Percentiles rank a stretch among this genome's conserved stretches.
These are phyloP conservation scores for Alternaria gaisen DNA, from an alignment of 2,329 filamentous ascomycete species.

Conservation along the genomic window DNA sequence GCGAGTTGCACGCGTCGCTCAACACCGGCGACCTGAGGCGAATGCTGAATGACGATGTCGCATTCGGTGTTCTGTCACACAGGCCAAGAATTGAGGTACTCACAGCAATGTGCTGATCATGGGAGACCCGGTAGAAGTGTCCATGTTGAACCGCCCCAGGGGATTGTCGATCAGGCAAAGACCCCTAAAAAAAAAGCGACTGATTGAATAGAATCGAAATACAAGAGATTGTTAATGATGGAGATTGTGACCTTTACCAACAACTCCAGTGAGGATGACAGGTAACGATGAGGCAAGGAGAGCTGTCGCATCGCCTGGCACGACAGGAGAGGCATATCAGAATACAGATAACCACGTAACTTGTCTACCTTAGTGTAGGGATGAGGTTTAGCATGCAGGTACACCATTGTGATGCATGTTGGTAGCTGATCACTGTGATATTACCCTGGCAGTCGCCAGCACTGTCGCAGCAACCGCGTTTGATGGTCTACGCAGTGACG, in stretches of 20 bases:
- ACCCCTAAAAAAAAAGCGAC: background rate
- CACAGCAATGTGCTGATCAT: background rate
- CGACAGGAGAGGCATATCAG: background rate
- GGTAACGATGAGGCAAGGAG: background rate
- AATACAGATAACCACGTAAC: background rate
- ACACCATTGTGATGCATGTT: background rate
- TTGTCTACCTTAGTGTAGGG: background rate
- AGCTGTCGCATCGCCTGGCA: background rate
- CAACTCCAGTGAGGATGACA: background rate
- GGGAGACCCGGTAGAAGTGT: background rate
- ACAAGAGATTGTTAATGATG: background rate
- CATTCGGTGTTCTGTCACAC: background rate
- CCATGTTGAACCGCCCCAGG: background rate
- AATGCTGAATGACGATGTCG: constrained; percentile 5
- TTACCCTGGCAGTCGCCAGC: background rate
- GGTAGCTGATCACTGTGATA: background rate
- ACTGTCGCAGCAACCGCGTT: background rate
- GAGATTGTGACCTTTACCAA: background rate
- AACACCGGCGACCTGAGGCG: constrained; percentile 13
- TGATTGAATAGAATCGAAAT: background rate
- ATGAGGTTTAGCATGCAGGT: background rate
- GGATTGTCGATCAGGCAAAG: background rate
- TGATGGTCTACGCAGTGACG: background rate
- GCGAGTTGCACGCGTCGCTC: constrained; percentile 9
- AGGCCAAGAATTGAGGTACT: background rate